Conservation (phyloP, 345 rosid genomes). For the Raphanus sativus region DNA sequence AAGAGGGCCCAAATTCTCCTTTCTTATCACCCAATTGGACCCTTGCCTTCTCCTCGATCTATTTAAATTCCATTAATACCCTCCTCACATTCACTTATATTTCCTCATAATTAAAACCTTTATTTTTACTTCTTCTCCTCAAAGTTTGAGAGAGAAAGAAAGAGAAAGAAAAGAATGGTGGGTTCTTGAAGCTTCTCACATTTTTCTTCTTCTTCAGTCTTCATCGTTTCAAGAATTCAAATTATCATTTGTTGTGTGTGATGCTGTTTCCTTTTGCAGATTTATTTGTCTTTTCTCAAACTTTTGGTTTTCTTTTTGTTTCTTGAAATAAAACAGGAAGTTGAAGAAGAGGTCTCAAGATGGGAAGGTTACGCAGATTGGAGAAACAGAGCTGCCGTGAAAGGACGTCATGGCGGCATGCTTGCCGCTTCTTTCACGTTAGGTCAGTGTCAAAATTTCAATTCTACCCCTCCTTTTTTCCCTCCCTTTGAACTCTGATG, state of each 20-base stretch:
- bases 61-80: conserved; percentile 47
- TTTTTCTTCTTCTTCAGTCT: neutral
- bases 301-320: neutral
- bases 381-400: conserved; percentile 62
- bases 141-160: conserved; percentile 37
- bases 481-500: conserved; percentile 10
- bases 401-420: conserved; percentile 75
- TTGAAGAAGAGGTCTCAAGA: conserved; percentile 38
- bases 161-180: conserved; percentile 60
- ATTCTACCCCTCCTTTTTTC: conserved; percentile 16
- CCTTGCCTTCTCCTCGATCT: conserved; percentile 26
- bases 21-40: conserved; percentile 45
- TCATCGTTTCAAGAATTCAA: conserved; percentile 20
- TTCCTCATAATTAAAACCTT: conserved; percentile 1
- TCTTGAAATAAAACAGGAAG: conserved; percentile 45
- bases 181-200: conserved; percentile 44
- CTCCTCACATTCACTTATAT: conserved; percentile 39
- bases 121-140: conserved; percentile 8
- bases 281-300: conserved; percentile 14
- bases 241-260: conserved; percentile 10
- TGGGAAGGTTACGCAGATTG: conserved; percentile 89
- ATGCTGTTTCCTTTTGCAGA: conserved; percentile 20
- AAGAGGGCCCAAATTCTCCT: conserved; percentile 40
- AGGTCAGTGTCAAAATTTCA: conserved; percentile 41
- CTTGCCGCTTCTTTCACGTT: conserved; percentile 66